phyloP scores from a whole-genome alignment of 2,329 filamentous ascomycete genomes.

The Colletotrichum horii region DNA sequence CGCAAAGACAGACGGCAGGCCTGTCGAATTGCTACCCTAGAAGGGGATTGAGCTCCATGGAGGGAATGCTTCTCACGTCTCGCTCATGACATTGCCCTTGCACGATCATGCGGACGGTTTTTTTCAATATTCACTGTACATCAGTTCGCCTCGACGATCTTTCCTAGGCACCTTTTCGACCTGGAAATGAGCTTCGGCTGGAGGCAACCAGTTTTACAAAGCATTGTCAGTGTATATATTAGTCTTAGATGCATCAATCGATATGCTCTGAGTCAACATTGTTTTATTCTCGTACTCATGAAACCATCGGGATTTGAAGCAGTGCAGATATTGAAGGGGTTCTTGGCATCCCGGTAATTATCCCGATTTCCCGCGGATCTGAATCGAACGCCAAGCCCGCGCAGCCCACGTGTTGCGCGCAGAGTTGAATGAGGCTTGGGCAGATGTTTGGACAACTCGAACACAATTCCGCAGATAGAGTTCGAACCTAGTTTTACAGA shows the following conservation, averaged over 20 bases:
- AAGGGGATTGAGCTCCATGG: not conserved
- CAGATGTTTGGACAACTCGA: not conserved
- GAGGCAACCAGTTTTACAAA: constrained; percentile 8
- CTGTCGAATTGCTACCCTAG: not conserved
- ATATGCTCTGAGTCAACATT: not conserved
- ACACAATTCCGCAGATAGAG: not conserved
- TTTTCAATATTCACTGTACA: constrained; percentile 12
- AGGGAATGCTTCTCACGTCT: not conserved
- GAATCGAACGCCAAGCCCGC: not conserved
- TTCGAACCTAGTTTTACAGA: not conserved
- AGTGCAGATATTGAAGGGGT: not conserved
- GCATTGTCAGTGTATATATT: constrained; percentile 11
- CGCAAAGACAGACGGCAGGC: constrained; percentile 4
- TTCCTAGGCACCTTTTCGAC: not conserved
- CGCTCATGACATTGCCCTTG: not conserved
- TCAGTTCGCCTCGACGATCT: constrained; percentile 10
- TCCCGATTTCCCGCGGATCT: not conserved
- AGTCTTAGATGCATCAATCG: not conserved
- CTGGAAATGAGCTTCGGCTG: constrained; percentile 11
- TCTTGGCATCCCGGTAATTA: not conserved
- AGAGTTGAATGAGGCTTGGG: not conserved
- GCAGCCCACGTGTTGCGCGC: not conserved
- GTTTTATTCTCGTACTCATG: not conserved
- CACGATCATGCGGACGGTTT: not conserved
- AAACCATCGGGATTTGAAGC: not conserved